Percentiles rank a stretch among this genome's conserved stretches.
phyloP scores from a whole-genome alignment of 1,284 basidiomycete genomes.

The Sparassis latifolia region DNA sequence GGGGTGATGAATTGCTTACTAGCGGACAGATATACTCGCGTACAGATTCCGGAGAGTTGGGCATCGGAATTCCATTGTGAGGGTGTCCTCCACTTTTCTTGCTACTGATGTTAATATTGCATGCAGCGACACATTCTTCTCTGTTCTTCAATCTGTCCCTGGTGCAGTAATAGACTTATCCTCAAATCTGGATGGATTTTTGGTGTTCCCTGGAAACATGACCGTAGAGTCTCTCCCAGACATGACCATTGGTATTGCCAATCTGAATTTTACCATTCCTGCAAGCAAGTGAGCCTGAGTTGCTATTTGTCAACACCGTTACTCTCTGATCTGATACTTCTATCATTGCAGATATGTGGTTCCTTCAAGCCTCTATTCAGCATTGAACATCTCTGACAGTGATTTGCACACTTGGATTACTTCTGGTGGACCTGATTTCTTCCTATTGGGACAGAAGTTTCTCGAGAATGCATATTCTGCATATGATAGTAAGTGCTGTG shows the following conservation, averaged over 20 bases:
- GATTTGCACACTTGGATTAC: constrained; percentile 7
- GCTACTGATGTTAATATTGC: background rate
- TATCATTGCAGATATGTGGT: constrained; percentile 6
- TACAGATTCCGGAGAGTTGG: constrained; percentile 7
- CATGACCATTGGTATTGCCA: constrained; percentile 4
- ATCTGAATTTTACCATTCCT: constrained; percentile 6
- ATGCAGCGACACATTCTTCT: constrained; percentile 1
- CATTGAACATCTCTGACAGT: constrained; percentile 11
- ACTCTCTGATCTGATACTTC: background rate
- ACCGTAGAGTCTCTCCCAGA: constrained; percentile 4
- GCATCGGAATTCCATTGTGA: constrained; percentile 5
- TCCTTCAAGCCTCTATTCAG: constrained; percentile 1
- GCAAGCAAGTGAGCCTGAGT: constrained; percentile 2
- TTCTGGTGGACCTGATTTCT: constrained; percentile 3
- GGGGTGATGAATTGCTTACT: constrained; percentile 2
- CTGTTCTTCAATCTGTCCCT: constrained; percentile 1
- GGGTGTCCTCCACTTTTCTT: background rate
- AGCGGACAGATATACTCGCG: constrained; percentile 2
- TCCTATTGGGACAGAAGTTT: constrained; percentile 10
- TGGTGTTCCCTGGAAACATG: constrained; percentile 9
- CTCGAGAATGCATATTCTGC: constrained; percentile 8
- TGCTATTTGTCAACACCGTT: background rate
- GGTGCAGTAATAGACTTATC: background rate
- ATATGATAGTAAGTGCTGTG: constrained; percentile 7
- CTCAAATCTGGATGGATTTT: background rate